These are phyloP conservation scores for Parietaria judaica DNA, from an alignment of 306 rosid genomes.

Conservation along the genomic window DNA sequence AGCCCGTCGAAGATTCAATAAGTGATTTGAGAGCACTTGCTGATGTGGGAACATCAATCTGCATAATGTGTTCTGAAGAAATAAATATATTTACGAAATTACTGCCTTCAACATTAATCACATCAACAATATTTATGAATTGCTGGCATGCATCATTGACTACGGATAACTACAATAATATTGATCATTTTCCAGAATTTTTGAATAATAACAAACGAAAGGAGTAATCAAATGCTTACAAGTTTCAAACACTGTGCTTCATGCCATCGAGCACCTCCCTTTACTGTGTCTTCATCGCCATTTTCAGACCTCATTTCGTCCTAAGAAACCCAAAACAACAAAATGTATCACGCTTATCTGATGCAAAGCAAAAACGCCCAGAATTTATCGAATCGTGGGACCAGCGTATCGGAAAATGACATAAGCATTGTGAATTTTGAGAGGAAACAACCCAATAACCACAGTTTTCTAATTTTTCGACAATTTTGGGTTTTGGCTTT, in stretches of 20 bases:
- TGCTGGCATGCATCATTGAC: no score
- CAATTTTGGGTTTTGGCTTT: no score
- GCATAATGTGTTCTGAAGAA: slow-evolving; percentile 15
- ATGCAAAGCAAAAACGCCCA: no score
- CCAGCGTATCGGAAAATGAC: no score
- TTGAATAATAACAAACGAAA: no score
- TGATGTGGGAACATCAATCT: slow-evolving; percentile 71
- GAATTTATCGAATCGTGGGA: no score
- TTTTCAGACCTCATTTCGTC: slow-evolving; percentile 11
- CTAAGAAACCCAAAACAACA: slow-evolving; percentile 3
- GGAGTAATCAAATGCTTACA: slow-evolving; percentile 36
- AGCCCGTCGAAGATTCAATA: slow-evolving; percentile 59
- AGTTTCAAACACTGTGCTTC: slow-evolving; percentile 50
- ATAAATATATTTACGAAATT: not conserved
- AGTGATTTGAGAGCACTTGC: slow-evolving; percentile 59
- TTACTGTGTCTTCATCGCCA: slow-evolving; percentile 20
- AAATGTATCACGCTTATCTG: not conserved
- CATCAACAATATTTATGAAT: slow-evolving; percentile 2
- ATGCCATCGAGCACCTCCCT: slow-evolving; percentile 52
- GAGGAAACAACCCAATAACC: no score
- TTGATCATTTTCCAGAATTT: no score
- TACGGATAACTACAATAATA: no score
- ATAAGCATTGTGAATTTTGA: no score
- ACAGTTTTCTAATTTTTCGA: no score
- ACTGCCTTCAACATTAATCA: no score